Evolutionary conservation across 2,329 filamentous ascomycete genomes (phyloP).

Genomic region (Penicillium sp.): DNA sequence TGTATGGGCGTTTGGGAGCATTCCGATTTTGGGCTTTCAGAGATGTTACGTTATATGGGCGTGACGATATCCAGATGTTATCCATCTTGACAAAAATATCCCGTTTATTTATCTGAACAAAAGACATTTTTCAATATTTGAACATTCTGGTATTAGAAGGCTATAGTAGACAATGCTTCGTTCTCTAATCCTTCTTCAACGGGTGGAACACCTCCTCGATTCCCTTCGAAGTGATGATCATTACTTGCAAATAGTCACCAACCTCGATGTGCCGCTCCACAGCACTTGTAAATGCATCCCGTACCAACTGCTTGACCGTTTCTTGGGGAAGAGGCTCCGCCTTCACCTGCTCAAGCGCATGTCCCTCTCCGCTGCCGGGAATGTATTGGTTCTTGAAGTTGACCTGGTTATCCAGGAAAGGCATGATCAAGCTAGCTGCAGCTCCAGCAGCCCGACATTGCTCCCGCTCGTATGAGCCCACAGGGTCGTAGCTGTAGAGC

Average conservation of each 20-base stretch:
- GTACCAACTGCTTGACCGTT: slow-evolving; percentile 79
- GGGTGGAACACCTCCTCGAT: slow-evolving; percentile 79
- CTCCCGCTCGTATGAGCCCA: slow-evolving; percentile 95
- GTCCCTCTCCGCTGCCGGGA: slow-evolving; percentile 76
- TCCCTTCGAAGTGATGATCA: slow-evolving; percentile 82
- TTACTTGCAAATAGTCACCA: slow-evolving; percentile 90
- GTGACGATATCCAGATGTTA: slow-evolving; percentile 19
- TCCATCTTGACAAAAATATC: slow-evolving; percentile 12
- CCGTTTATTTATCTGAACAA: slow-evolving; percentile 1
- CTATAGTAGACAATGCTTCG: slow-evolving; percentile 14
- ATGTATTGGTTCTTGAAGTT: slow-evolving; percentile 99
- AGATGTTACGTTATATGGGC: slow-evolving; percentile 14
- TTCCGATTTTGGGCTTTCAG: slow-evolving; percentile 11
- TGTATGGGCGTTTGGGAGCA: slow-evolving; percentile 30
- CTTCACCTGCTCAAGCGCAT: slow-evolving; percentile 61
- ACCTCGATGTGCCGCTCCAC: slow-evolving; percentile 99
- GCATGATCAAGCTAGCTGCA: slow-evolving; percentile 92
- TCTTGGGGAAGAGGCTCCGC: slow-evolving; percentile 62
- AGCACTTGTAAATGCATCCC: slow-evolving; percentile 96
- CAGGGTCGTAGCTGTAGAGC: slow-evolving; percentile 95
- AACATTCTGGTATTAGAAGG: slow-evolving; percentile 13
- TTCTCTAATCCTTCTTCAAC: slow-evolving; percentile 78
- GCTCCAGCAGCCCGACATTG: slow-evolving; percentile 92
- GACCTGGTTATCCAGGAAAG: slow-evolving; percentile 98
- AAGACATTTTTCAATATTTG: slow-evolving; percentile 2